These are phyloP conservation scores for Paracoccidioides lutzii DNA, from an alignment of 2,329 filamentous ascomycete species.

Conservation along the genomic window DNA sequence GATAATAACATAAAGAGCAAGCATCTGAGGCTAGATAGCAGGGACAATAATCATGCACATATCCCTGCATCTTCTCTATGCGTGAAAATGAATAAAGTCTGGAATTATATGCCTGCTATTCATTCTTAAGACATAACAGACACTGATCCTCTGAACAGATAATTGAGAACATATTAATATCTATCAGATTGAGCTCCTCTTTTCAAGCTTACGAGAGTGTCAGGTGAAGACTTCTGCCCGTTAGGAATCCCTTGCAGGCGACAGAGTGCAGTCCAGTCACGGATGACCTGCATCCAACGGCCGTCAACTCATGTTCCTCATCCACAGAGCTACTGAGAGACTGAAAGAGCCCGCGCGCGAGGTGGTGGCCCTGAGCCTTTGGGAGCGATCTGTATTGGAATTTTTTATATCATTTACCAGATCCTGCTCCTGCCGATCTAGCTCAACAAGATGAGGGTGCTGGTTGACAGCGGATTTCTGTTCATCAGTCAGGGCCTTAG, in stretches of 20 bases:
- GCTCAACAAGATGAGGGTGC: background rate
- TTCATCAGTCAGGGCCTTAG: constrained; percentile 1
- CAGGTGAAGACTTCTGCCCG: background rate
- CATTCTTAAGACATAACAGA: background rate
- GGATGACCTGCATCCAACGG: background rate
- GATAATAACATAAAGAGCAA: too few relatives aligned
- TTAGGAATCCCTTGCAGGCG: background rate
- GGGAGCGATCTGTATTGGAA: background rate
- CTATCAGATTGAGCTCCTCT: background rate
- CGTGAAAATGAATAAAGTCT: background rate
- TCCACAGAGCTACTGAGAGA: background rate
- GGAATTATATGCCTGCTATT: background rate
- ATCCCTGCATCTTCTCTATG: too few relatives aligned
- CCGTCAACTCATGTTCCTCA: background rate
- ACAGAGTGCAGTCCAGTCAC: background rate
- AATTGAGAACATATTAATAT: background rate
- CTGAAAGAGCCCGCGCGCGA: background rate
- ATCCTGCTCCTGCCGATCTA: background rate
- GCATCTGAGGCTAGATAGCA: too few relatives aligned
- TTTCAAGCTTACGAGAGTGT: background rate
- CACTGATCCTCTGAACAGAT: background rate
- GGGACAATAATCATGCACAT: too few relatives aligned
- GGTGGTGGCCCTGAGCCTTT: background rate
- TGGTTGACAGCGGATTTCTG: background rate
- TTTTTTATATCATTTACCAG: constrained; percentile 1